These are phyloP conservation scores for Plectosphaerella plurivora DNA, from an alignment of 2,329 filamentous ascomycete genomes.

Conservation along the genomic window DNA sequence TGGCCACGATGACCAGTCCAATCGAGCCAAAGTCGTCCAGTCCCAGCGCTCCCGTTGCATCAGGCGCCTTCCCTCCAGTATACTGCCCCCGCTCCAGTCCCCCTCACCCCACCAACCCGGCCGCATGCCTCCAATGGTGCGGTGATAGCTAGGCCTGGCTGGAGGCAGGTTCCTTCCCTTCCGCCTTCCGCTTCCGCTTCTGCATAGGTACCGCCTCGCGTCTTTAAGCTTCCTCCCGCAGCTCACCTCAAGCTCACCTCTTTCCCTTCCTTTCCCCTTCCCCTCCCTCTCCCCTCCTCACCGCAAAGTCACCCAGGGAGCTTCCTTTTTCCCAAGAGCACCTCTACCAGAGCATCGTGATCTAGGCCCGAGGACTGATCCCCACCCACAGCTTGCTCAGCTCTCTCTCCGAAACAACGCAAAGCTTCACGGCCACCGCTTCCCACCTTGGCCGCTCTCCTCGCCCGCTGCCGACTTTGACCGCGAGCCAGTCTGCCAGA, in stretches of 20 bases:
- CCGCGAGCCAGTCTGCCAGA: constrained; percentile 48
- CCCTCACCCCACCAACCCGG: too few relatives aligned
- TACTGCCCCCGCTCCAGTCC: too few relatives aligned
- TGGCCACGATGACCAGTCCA: too few relatives aligned
- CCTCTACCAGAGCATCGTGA: background rate
- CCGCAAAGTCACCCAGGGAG: background rate
- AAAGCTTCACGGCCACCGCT: constrained; percentile 31
- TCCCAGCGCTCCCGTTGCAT: too few relatives aligned
- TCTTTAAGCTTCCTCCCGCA: too few relatives aligned
- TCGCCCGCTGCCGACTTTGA: constrained; percentile 36
- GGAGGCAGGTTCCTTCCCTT: too few relatives aligned
- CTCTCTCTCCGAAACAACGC: constrained; percentile 43
- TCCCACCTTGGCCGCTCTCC: constrained; percentile 28
- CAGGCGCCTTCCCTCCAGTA: too few relatives aligned
- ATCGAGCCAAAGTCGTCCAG: too few relatives aligned
- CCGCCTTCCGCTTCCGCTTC: too few relatives aligned
- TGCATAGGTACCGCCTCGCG: too few relatives aligned
- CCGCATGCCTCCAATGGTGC: too few relatives aligned
- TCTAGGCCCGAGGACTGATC: constrained; percentile 12
- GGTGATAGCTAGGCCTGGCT: too few relatives aligned
- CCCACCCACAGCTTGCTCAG: constrained; percentile 40
- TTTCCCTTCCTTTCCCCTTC: constrained; percentile 12
- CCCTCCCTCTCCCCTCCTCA: constrained; percentile 11
- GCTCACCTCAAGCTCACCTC: background rate
- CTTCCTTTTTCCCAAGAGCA: background rate